Base-by-base conservation (phyloP, 257 asterid genomes). In the Plantago elongata region DNA sequence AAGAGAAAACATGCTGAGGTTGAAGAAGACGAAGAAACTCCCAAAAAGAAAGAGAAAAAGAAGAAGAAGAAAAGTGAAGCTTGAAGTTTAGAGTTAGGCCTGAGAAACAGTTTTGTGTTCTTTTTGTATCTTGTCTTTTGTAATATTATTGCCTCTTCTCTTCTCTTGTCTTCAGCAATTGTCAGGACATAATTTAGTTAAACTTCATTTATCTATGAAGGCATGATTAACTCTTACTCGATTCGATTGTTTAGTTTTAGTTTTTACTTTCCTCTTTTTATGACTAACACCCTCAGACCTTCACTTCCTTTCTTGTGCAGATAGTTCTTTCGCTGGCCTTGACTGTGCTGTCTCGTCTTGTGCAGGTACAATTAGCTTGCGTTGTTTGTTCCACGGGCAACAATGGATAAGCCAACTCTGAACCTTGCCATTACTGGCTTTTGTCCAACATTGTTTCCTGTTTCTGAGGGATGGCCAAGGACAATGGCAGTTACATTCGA, bases 1-100 rank as follows among this genome's bases (percentile, higher is more conserved):
- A 82, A 82, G 89, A 77, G 89, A 67, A 82, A 82, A 47, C 85
- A 77, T 37, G 70, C 63, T 1, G 63, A 58, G 38, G 63, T 71
- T 4, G 85, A 82, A 0, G 78, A 72, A 51, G 83, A 67, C 34
- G 76, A 68, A 5, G 74, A 77, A 54, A 58, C 63, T 11, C 52
- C 74, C 6, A 37, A 62, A 66, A 68, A 68, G 50, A 65, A 72
- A 67, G 57, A 72, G 12, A 77, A 77, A 65, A 75, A 79, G 72
- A 74, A 76, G 77, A 79, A 77, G 78, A 81, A 69, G 75, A 78
- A 77, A 59, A 63, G 45, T n/a, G 78, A 57, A 9, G 84, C 71
- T 38, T 81, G 71, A 75, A 13, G 30, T 10, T 42, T 43, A 43
- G 51, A 16, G 17, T 14, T 40, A 16, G 40, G 63, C 51, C 40